Conservation (phyloP, 164 flowering plant genomes). For the Macadamia integrifolia region DNA sequence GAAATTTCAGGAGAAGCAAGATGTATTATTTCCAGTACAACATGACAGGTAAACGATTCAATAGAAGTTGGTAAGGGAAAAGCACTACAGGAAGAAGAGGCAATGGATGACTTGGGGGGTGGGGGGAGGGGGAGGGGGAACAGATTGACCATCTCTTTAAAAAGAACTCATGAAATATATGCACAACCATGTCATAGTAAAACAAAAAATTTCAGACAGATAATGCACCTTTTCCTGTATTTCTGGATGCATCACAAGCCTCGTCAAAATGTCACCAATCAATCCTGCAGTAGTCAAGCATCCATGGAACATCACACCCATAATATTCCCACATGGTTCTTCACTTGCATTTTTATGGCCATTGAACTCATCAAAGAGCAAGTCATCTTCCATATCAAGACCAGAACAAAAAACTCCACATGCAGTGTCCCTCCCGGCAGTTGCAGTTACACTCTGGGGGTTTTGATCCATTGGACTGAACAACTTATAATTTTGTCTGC, state of each 20-base stretch:
- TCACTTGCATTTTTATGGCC: constrained; percentile 21
- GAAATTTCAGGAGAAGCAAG: no score
- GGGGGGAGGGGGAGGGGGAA: background rate
- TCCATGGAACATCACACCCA: constrained; percentile 65
- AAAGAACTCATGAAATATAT: no score
- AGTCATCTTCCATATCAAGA: constrained; percentile 11
- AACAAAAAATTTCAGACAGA: background rate
- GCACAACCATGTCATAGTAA: background rate
- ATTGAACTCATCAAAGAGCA: constrained; percentile 19
- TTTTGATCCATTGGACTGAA: constrained; percentile 10
- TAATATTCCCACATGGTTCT: constrained; percentile 44
- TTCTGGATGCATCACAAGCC: constrained; percentile 52
- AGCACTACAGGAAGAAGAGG: no score
- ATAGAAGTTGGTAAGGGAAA: no score
- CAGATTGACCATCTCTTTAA: no score
- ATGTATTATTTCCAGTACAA: no score
- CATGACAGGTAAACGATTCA: no score
- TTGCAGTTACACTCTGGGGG: constrained; percentile 10
- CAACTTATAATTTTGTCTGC: constrained; percentile 26
- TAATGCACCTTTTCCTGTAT: constrained; percentile 42
- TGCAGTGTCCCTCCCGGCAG: constrained; percentile 12
- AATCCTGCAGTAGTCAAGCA: constrained; percentile 44
- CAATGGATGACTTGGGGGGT: no score
- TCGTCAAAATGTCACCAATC: constrained; percentile 39
- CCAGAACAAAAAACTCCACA: constrained; percentile 8